Evolutionary conservation across 2,329 filamentous ascomycete species (phyloP).

Genomic region (Corinectria fuckeliana): DNA sequence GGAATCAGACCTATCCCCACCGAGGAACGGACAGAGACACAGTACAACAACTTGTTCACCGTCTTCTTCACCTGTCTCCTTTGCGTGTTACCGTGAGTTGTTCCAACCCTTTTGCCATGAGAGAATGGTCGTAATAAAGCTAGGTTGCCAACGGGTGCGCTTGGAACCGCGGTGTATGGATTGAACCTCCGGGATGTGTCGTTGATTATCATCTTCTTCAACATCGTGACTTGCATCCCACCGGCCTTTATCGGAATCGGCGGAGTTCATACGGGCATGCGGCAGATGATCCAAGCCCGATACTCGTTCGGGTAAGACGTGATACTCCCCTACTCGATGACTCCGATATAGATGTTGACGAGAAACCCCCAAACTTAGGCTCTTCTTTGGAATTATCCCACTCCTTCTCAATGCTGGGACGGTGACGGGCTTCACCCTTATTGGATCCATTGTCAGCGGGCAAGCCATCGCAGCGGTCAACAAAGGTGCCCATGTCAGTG

Average conservation of each 20-base stretch:
- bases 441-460: conserved; percentile 63
- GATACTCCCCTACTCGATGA: not conserved
- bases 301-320: conserved; percentile 63
- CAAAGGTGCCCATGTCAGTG: conserved; percentile 50
- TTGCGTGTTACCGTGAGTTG: conserved; percentile 62
- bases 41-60: conserved; percentile 64
- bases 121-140: not conserved
- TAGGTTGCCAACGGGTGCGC: conserved; percentile 64
- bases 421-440: conserved; percentile 62
- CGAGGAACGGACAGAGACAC: conserved; percentile 59
- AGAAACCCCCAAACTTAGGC: conserved; percentile 33
- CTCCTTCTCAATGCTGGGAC: conserved; percentile 63
- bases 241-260: conserved; percentile 62
- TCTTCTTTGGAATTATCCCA: conserved; percentile 58
- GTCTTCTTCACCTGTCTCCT: conserved; percentile 65
- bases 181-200: conserved; percentile 62
- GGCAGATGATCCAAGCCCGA: conserved; percentile 66
- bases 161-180: conserved; percentile 60
- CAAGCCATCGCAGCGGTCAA: conserved; percentile 58
- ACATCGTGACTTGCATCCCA: conserved; percentile 57
- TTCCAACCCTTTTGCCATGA: not conserved
- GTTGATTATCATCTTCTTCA: conserved; percentile 66
- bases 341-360: conserved; percentile 14
- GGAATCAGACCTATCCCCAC: conserved; percentile 63
- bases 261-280: conserved; percentile 62